These are phyloP conservation scores for Astraeus odoratus DNA, from an alignment of 768 basidiomycete genomes.

Conservation along the genomic window DNA sequence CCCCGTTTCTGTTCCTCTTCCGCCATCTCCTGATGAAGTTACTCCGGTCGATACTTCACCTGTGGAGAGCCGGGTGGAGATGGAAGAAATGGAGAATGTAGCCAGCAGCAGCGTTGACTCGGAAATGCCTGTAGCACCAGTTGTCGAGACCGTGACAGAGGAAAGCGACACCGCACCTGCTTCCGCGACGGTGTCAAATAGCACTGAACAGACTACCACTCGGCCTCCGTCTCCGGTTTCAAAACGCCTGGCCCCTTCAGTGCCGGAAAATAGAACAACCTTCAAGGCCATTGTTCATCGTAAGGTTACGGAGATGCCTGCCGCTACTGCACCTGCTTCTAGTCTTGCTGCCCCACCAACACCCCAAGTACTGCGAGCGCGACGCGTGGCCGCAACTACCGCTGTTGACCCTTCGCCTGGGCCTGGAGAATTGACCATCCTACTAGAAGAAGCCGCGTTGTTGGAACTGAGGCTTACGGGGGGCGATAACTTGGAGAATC, in stretches of 20 bases:
- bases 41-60: background rate
- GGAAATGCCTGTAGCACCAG: background rate
- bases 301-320: slow-evolving; percentile 37
- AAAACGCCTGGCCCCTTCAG: background rate
- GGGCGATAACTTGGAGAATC: slow-evolving; percentile 27
- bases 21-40: background rate
- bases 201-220: slow-evolving; percentile 1
- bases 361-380: slow-evolving; percentile 24
- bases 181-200: slow-evolving; percentile 3
- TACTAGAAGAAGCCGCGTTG: slow-evolving; percentile 53
- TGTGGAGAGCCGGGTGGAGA: background rate
- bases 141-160: background rate
- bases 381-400: slow-evolving; percentile 17
- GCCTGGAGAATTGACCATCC: slow-evolving; percentile 42
- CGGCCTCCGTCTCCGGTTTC: slow-evolving; percentile 8
- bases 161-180: background rate
- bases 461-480: slow-evolving; percentile 48
- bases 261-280: slow-evolving; percentile 17
- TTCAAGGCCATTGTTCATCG: slow-evolving; percentile 56
- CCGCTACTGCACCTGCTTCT: slow-evolving; percentile 13
- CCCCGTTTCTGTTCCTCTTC: background rate
- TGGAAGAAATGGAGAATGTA: background rate
- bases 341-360: slow-evolving; percentile 17
- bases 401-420: slow-evolving; percentile 32
- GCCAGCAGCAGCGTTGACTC: background rate